Conservation (phyloP, 352 stramenopile species). For the Thraustochytrium aureum region DNA sequence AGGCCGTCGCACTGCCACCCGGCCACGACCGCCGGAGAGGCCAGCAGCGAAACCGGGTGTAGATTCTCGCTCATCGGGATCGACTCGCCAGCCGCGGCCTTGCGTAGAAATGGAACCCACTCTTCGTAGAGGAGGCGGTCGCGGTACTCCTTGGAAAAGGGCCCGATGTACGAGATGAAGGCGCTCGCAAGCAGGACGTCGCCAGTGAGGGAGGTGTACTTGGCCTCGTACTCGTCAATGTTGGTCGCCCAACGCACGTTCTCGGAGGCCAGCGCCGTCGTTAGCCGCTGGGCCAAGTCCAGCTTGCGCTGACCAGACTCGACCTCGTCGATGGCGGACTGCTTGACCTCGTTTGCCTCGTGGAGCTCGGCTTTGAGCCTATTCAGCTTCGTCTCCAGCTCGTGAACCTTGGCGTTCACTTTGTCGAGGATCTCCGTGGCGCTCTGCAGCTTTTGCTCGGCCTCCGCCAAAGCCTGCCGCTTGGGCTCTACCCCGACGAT, state of each 20-base stretch:
- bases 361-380: slow-evolving; percentile 82
- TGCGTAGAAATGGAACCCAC: slow-evolving; percentile 83
- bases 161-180: slow-evolving; percentile 94
- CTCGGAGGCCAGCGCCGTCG: slow-evolving; percentile 89
- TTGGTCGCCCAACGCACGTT: slow-evolving; percentile 94
- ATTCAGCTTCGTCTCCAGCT: slow-evolving; percentile 87
- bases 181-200: slow-evolving; percentile 88
- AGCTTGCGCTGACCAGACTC: slow-evolving; percentile 90
- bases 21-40: slow-evolving; percentile 40
- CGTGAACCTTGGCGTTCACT: slow-evolving; percentile 67
- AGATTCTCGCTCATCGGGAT: slow-evolving; percentile 86
- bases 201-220: slow-evolving; percentile 86
- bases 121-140: slow-evolving; percentile 89
- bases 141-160: slow-evolving; percentile 91
- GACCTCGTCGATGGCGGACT: slow-evolving; percentile 85
- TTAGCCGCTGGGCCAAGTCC: slow-evolving; percentile 90
- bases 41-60: slow-evolving; percentile 83
- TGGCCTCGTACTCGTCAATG: slow-evolving; percentile 81
- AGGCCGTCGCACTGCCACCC: slow-evolving; percentile 94
- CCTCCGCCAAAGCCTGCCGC: slow-evolving; percentile 77
- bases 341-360: slow-evolving; percentile 84
- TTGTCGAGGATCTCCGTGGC: slow-evolving; percentile 70
- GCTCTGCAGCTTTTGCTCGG: slow-evolving; percentile 76
- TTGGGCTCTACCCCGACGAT: slow-evolving; percentile 92
- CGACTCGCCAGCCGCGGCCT: slow-evolving; percentile 74